These are phyloP conservation scores for Nitzschia putrida DNA, from an alignment of 108 stramenopile genomes.

Conservation along the genomic window DNA sequence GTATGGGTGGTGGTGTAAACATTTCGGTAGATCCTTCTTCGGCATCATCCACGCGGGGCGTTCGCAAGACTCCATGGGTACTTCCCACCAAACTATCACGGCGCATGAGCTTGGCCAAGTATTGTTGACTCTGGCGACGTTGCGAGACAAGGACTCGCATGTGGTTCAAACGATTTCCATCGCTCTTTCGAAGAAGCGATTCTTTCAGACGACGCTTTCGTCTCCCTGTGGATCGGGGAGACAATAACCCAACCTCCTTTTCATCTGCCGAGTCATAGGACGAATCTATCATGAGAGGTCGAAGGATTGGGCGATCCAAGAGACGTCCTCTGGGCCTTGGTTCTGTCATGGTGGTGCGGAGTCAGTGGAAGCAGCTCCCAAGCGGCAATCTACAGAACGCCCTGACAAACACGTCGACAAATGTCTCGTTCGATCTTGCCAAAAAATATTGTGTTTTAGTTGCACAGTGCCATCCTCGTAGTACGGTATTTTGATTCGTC, in stretches of 20 bases:
- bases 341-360: no score
- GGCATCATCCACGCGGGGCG: neutral
- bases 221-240: neutral
- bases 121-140: slow-evolving; percentile 3
- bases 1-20: neutral
- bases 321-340: no score
- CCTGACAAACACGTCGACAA: no score
- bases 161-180: slow-evolving; percentile 9
- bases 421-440: no score
- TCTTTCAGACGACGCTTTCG: neutral
- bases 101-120: slow-evolving; percentile 7
- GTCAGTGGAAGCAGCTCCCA: no score
- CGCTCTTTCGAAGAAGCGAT: neutral
- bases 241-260: neutral
- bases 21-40: neutral
- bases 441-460: no score
- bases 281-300: no score
- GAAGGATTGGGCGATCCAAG: no score
- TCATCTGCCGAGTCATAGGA: no score
- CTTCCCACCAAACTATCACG: neutral
- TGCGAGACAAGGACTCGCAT: slow-evolving; percentile 6
- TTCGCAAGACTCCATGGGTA: neutral
- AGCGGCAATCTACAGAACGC: no score
- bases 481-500: no score
- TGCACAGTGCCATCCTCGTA: no score